Evolutionary conservation across 768 basidiomycete genomes (phyloP), one percentile per base, ranked within the genome.

Genomic region (Rhodotorula graminis): DNA sequence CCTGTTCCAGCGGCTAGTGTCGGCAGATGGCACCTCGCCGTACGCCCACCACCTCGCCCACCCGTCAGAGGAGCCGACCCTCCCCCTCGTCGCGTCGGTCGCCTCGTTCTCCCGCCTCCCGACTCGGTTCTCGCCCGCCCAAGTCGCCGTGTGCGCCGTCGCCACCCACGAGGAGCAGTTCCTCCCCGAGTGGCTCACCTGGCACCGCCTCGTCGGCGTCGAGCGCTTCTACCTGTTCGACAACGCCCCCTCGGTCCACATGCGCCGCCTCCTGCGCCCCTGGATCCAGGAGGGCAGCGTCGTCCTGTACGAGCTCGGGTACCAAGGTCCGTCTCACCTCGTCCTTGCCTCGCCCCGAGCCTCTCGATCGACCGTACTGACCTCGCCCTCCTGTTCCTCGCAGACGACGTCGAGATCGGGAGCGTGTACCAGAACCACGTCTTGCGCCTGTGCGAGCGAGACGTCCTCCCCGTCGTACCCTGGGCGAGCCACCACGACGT

Each of bases 401-500:
- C 61, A 73, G 68, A 46, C 11, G 33, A 7, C 23, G 52, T 60
- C 61, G 61, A 69, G 25, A 50, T 73, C 33, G 72, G 72, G 29
- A 47, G 47, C 9, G 53, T 73, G 14, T 73, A 73, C 37, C 72
- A 73, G 46, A 21, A 31, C 4, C 68, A 73, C 68, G 68, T 66
- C 61, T 55, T 73, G 5, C 64, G 57, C 16, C 61, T 73, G 19
- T 73, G 72, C 65, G 72, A 73, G 65, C 57, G 52, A 25, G 47
- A 66, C 50, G 72, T 67, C 42, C 61, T 73, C 9, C 61, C 68
- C 12, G 33, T 61, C 10, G 57, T 59, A 2, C 46, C 50, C 1
- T 73, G 72, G 72, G 72, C 57, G 10, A 66, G 56, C 33, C 72
- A 73, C 57, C 72, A 73, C 72, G 72, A 73, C 72, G 65, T 73